Base-by-base conservation (phyloP, 352 stramenopile genomes). In the Pythium phragmiticola region DNA sequence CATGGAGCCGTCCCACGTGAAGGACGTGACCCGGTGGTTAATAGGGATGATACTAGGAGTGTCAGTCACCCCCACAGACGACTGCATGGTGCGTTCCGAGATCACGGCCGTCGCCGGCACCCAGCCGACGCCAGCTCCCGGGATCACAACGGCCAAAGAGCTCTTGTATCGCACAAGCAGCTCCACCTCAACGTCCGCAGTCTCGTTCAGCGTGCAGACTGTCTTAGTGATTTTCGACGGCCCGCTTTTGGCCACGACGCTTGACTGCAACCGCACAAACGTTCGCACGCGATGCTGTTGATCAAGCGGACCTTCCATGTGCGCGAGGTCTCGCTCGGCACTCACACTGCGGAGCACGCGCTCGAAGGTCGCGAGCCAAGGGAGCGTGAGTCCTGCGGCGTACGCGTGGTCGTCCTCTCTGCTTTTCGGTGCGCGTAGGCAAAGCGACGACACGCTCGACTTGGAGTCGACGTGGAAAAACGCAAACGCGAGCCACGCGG, bases 401-500 rank as follows among this genome's bases (percentile, higher is more conserved):
- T 11, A 9, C 34, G 33, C 28, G 4, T 49, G n/a, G 2, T n/a
- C 23, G 9, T 8, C 28, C 28, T 46, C 16, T 6, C 37, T 14
- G 21, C 19, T 23, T 21, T 3, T 13, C 11, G 50, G 16, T 16
- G 14, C 45, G 12, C 54, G 49, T 0, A 84, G 43, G 17, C 69
- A 58, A n/a, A 80, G 60, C 4, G 60, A 63, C 16, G 72, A 67
- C 12, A 84, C 57, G 16, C 53, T 57, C 1, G 56, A 70, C 5
- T 56, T 39, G 6, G 74, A 77, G 53, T 82, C 74, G 0, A 58
- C 64, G 37, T 85, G 76, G 59, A 85, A 81, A 0, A 77, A 62
- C 19, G 65, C 74, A 33, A 77, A 60, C 17, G 70, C 76, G 49
- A 85, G 72, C 76, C 76, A 85, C 14, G 60, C 65, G 0, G 60